Evolutionary conservation across 495 filamentous ascomycete species (phyloP).

Genomic region (Aspergillus coremiiformis): DNA sequence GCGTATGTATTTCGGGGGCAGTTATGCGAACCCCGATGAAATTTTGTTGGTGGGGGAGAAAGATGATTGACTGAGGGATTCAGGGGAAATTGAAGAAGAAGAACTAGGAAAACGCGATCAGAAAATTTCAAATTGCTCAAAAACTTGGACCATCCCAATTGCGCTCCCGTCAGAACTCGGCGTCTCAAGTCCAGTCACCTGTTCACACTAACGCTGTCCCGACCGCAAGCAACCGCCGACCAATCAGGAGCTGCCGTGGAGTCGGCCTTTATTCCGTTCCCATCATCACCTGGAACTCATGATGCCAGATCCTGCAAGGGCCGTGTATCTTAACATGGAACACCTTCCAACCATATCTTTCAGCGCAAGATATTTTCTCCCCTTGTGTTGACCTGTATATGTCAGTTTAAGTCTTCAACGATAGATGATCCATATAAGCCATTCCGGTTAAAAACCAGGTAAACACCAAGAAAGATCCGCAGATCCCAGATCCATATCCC

Average conservation of each 20-base stretch:
- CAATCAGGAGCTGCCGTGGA: not conserved
- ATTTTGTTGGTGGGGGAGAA: too few relatives aligned
- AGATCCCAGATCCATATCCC: too few relatives aligned
- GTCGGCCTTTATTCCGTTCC: not conserved
- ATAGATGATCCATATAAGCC: too few relatives aligned
- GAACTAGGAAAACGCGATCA: constrained; percentile 12
- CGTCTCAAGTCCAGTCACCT: not conserved
- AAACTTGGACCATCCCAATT: not conserved
- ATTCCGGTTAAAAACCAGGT: too few relatives aligned
- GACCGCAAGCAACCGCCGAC: not conserved
- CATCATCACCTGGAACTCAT: too few relatives aligned
- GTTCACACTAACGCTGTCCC: not conserved
- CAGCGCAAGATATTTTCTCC: too few relatives aligned
- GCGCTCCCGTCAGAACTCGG: not conserved
- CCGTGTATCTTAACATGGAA: too few relatives aligned
- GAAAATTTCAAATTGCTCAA: constrained; percentile 7
- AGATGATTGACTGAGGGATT: not conserved
- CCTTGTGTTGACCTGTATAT: too few relatives aligned
- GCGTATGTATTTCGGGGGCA: not conserved
- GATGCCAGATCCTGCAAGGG: too few relatives aligned
- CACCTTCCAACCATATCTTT: too few relatives aligned
- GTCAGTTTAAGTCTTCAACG: too few relatives aligned
- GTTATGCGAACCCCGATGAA: not conserved
- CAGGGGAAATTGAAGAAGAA: not conserved
- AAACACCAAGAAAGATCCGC: too few relatives aligned